phyloP scores from a whole-genome alignment of 208 protist species.

The Wallacemonas rigidus region DNA sequence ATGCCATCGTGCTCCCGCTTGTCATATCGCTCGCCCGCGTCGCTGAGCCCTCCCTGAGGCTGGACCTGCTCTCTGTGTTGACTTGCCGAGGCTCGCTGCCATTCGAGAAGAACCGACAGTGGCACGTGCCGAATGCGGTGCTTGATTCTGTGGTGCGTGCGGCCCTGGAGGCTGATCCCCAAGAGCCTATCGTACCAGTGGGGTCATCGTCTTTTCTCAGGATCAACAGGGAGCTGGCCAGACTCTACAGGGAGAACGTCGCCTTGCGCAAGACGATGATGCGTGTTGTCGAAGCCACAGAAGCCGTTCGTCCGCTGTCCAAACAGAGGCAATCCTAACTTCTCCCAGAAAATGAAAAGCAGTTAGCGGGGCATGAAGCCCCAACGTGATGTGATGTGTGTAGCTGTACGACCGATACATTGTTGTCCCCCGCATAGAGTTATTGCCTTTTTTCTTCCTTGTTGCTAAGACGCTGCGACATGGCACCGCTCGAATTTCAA shows the following conservation, averaged over 20 bases:
- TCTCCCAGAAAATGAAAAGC: no score
- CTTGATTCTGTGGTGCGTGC: neutral
- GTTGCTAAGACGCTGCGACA: no score
- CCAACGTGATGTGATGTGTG: no score
- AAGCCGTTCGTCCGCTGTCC: neutral
- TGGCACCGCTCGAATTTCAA: no score
- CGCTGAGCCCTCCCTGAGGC: neutral
- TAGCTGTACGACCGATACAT: no score
- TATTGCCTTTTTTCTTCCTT: slow-evolving; percentile 21
- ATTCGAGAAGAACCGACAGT: neutral
- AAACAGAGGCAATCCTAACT: no score
- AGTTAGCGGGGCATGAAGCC: no score
- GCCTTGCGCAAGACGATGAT: slow-evolving; percentile 3
- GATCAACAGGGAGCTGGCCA: slow-evolving; percentile 1
- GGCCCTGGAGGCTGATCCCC: neutral
- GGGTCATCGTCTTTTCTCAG: neutral
- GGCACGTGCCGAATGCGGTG: slow-evolving; percentile 6
- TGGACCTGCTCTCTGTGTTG: neutral
- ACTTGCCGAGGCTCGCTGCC: neutral
- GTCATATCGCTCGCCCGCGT: neutral
- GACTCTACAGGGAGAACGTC: neutral
- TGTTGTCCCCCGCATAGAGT: neutral
- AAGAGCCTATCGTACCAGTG: neutral
- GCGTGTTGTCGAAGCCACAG: neutral
- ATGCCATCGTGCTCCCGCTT: slow-evolving; percentile 1